These are phyloP conservation scores for Pestalotiopsis sp. DNA, from an alignment of 2,329 filamentous ascomycete genomes.

Conservation along the genomic window DNA sequence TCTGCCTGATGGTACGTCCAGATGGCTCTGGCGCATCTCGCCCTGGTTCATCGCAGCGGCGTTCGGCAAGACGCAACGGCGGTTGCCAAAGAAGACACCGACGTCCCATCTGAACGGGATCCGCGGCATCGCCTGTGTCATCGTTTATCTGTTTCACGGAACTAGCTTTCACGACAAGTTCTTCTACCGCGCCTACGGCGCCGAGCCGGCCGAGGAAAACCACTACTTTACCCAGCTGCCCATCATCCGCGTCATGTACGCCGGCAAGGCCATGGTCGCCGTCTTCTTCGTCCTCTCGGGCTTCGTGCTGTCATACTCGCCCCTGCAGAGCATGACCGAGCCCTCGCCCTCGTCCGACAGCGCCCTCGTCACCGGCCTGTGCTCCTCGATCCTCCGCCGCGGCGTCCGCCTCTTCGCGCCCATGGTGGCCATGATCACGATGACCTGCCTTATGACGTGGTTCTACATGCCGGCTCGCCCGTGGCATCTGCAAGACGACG, in stretches of 20 bases:
- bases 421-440: background rate
- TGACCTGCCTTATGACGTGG: slow-evolving; percentile 4
- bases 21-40: background rate
- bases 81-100: background rate
- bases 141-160: slow-evolving; percentile 5
- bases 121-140: slow-evolving; percentile 8
- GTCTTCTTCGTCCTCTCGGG: slow-evolving; percentile 13
- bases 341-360: background rate
- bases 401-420: slow-evolving; percentile 6
- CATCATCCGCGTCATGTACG: slow-evolving; percentile 2
- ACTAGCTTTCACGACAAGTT: background rate
- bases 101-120: slow-evolving; percentile 9
- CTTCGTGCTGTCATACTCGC: slow-evolving; percentile 10
- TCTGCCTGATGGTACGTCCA: background rate
- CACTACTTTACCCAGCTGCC: background rate
- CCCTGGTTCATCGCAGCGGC: slow-evolving; percentile 6
- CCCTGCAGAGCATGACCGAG: slow-evolving; percentile 2
- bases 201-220: background rate
- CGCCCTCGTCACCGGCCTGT: background rate
- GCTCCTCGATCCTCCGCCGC: slow-evolving; percentile 1
- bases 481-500: background rate
- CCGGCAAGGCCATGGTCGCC: slow-evolving; percentile 9
- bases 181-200: background rate
- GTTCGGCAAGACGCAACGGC: background rate
- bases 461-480: slow-evolving; percentile 2